Conservation (phyloP, 2,329 filamentous ascomycete species). For the Colletotrichum sp. region DNA sequence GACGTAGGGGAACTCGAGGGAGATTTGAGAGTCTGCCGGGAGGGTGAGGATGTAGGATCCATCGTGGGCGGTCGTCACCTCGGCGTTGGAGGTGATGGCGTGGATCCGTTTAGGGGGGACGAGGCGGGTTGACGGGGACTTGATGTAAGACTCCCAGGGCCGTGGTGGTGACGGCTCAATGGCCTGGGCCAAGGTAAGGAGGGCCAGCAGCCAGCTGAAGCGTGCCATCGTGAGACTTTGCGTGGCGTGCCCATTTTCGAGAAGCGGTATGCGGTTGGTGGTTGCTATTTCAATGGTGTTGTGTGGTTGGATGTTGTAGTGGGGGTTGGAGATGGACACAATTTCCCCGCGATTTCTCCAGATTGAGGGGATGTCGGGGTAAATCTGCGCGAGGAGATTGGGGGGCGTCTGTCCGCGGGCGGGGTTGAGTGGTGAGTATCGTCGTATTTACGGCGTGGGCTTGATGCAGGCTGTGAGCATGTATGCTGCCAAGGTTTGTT, state of each 20-base stretch:
- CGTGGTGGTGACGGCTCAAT: background rate
- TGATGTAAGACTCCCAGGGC: constrained; percentile 15
- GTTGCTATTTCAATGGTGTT: background rate
- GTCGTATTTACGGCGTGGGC: background rate
- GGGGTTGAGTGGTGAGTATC: background rate
- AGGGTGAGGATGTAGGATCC: background rate
- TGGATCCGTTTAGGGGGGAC: constrained; percentile 8
- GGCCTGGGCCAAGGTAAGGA: background rate
- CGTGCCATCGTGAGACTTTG: background rate
- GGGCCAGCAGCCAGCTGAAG: background rate
- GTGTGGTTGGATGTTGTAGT: background rate
- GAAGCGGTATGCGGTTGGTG: background rate
- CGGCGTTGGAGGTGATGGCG: constrained; percentile 6
- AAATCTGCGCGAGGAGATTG: constrained; percentile 12
- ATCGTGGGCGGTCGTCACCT: background rate
- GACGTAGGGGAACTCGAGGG: constrained; percentile 23
- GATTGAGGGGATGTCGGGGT: constrained; percentile 13
- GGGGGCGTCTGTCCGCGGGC: background rate
- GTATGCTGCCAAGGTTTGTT: background rate
- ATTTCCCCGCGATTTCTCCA: constrained; percentile 7
- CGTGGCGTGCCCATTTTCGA: background rate
- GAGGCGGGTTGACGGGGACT: constrained; percentile 3
- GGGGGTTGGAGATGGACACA: background rate
- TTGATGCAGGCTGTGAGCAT: background rate
- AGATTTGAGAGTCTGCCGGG: constrained; percentile 9